Evolutionary conservation across 2,329 filamentous ascomycete genomes (phyloP), one percentile per base, ranked within the genome.

Genomic region (Exophiala lecanii-corni): DNA sequence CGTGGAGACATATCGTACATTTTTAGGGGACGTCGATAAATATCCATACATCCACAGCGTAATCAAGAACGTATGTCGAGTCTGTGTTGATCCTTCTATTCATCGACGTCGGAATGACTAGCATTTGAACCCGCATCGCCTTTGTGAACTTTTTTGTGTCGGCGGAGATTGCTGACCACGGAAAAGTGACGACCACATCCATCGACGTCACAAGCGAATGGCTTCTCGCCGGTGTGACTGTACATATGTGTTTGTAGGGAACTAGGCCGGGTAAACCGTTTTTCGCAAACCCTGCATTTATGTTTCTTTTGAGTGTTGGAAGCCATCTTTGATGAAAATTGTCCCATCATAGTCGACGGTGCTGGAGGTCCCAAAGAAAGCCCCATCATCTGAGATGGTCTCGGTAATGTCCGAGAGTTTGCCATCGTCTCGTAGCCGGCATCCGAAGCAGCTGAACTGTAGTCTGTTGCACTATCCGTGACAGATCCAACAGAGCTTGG

Each of bases 271-370:
- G 91, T 96, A 65, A 97, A 97, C 32, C 91, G 82, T 76, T 97
- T 96, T 68, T 96, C 91, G 72, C 91, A 97, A 47, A 97, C 86
- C 71, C 95, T 96, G 78, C 91, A 97, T 74, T 96, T 96, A 72
- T 97, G 92, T 75, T 97, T 97, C 81, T 97, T 97, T 63, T 96
- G 89, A 7, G 91, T 92, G 69, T 88, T 95, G 13, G 87, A 89
- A 0, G 89, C 89, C 39, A 96, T 83, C 69, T 96, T 96, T 51
- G 91, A 96, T 68, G 87, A 96, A 71, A 97, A 97, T 59, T 94
- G 89, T 39, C 88, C 82, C 92, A 98, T 98, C 89, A 98, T 96
- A 1, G 89, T 94, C 62, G 94, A 86, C 2, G 89, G 89, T 13
- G 88, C 88, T 1, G 89, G 88, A 1, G 88, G 87, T 21, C 82